Percentiles rank a stretch among this genome's conserved stretches.
Conservation (phyloP, 1,284 basidiomycete genomes). For the Testicularia cyperi region DNA sequence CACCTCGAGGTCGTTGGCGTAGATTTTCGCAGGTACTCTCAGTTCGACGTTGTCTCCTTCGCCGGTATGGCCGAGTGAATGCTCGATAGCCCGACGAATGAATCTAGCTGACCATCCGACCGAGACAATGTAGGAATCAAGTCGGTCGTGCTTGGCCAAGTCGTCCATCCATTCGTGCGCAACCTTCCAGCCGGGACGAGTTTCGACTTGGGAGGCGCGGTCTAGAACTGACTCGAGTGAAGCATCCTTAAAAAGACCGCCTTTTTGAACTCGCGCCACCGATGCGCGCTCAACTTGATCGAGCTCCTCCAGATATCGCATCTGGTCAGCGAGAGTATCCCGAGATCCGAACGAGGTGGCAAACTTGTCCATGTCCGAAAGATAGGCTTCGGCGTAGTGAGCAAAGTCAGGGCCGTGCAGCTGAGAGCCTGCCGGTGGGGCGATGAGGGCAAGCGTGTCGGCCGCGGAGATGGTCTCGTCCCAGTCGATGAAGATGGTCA, state of each 20-base stretch:
- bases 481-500: constrained; percentile 52
- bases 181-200: constrained; percentile 32
- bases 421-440: constrained; percentile 26
- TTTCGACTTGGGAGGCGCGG: constrained; percentile 15
- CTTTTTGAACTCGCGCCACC: constrained; percentile 27
- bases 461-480: constrained; percentile 55
- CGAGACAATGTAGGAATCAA: constrained; percentile 41
- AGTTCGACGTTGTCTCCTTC: neutral
- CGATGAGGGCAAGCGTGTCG: constrained; percentile 52
- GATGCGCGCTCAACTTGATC: constrained; percentile 37
- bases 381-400: constrained; percentile 40
- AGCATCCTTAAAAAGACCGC: constrained; percentile 41
- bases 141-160: neutral
- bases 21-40: constrained; percentile 15
- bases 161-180: constrained; percentile 19
- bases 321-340: constrained; percentile 11
- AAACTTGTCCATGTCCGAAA: constrained; percentile 21
- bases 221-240: neutral
- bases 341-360: constrained; percentile 6
- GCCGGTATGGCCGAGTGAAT: neutral
- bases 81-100: constrained; percentile 28
- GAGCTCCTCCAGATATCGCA: constrained; percentile 23
- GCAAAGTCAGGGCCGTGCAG: constrained; percentile 24
- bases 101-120: constrained; percentile 53
- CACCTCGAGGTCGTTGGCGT: constrained; percentile 51